Conservation (phyloP, 176 grass and related monocot genomes). For the Triticum dicoccoides region DNA sequence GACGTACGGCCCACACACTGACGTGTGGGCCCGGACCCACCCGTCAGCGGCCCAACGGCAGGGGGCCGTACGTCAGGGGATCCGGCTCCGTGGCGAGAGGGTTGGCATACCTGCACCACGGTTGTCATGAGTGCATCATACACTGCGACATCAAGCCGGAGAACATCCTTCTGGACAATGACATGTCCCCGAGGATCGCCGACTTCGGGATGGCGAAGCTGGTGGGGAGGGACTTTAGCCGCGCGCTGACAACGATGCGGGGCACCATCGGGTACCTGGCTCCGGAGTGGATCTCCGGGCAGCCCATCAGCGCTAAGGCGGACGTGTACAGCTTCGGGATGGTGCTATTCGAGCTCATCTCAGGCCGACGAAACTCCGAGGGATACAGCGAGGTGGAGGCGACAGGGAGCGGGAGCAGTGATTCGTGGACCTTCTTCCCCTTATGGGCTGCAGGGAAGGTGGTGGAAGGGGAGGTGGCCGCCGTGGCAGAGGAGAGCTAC, state of each 20-base stretch:
- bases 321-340: conserved; percentile 63
- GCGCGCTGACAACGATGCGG: conserved; percentile 9
- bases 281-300: conserved; percentile 44
- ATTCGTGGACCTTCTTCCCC: too few relatives aligned
- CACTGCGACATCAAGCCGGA: too few relatives aligned
- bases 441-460: too few relatives aligned
- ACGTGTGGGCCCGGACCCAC: too few relatives aligned
- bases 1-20: too few relatives aligned
- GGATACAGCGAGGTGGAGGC: too few relatives aligned
- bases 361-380: conserved; percentile 8
- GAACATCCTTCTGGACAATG: too few relatives aligned
- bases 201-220: conserved; percentile 30
- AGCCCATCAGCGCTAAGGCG: conserved; percentile 29
- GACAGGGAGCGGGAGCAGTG: too few relatives aligned
- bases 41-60: too few relatives aligned
- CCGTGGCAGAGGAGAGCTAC: too few relatives aligned
- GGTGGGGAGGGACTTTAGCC: conserved; percentile 21
- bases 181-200: background rate
- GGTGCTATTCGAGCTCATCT: conserved; percentile 50
- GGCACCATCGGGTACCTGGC: conserved; percentile 42
- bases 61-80: too few relatives aligned
- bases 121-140: background rate
- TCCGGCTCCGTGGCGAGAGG: background rate
- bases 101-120: conserved; percentile 2
- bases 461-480: too few relatives aligned